Evolutionary conservation across 2,329 filamentous ascomycete species (phyloP).

Genomic region (Cercospora berteroae): DNA sequence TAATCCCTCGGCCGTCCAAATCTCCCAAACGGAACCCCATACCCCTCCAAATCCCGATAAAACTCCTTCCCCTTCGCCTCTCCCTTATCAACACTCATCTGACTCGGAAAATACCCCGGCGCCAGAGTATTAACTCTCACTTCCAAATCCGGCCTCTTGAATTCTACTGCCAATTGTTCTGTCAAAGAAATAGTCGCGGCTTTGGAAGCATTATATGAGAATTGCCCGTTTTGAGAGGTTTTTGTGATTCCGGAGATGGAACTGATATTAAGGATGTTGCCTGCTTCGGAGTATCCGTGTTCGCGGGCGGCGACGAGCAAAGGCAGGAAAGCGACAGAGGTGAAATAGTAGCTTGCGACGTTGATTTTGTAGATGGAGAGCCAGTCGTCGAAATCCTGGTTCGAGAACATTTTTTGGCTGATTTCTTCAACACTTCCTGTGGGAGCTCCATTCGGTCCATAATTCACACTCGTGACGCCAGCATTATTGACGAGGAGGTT

Average conservation of each 20-base stretch:
- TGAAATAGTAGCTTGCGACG: conserved; percentile 47
- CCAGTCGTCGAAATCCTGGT: conserved; percentile 44
- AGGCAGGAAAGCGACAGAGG: conserved; percentile 47
- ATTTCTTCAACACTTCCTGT: conserved; percentile 52
- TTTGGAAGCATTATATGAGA: conserved; percentile 51
- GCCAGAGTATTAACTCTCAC: conserved; percentile 58
- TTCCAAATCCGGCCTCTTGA: conserved; percentile 51
- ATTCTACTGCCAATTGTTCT: conserved; percentile 54
- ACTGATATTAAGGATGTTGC: conserved; percentile 48
- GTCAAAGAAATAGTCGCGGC: conserved; percentile 55
- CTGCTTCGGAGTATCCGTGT: conserved; percentile 42
- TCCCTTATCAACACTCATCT: conserved; percentile 55
- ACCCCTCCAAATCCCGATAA: conserved; percentile 30
- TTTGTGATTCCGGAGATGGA: conserved; percentile 47
- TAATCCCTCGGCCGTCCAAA: conserved; percentile 43
- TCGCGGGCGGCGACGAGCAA: conserved; percentile 45
- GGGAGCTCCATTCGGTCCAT: conserved; percentile 28
- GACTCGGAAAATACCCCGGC: conserved; percentile 56
- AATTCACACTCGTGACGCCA: conserved; percentile 32
- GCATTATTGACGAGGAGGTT: conserved; percentile 38
- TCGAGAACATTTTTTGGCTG: conserved; percentile 52
- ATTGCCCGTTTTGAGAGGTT: conserved; percentile 46
- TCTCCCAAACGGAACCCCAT: conserved; percentile 42
- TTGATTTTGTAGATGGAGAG: conserved; percentile 46
- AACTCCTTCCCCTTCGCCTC: conserved; percentile 54